Conservation (phyloP, 2,329 filamentous ascomycete species). For the Knufia petricola region DNA sequence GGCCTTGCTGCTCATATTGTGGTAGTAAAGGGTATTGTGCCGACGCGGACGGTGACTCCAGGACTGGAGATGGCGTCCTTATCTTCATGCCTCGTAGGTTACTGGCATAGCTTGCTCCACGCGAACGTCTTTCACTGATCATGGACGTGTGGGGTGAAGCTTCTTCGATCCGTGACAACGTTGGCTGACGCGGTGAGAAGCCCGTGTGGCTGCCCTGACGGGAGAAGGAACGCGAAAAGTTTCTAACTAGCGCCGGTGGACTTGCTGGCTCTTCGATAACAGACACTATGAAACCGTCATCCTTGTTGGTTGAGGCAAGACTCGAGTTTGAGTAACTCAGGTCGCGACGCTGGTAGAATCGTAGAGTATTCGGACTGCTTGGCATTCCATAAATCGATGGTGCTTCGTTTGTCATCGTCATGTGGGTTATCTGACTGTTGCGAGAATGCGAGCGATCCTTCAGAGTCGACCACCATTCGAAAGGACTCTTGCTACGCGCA, state of each 20-base stretch:
- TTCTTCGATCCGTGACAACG: slow-evolving; percentile 19
- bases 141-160: slow-evolving; percentile 18
- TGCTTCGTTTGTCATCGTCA: slow-evolving; percentile 4
- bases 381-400: neutral
- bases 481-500: slow-evolving; percentile 21
- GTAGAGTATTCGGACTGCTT: neutral
- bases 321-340: neutral
- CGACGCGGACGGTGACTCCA: neutral
- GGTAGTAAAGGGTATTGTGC: neutral
- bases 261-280: neutral
- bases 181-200: slow-evolving; percentile 7
- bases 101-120: slow-evolving; percentile 4
- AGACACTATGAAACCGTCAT: neutral
- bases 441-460: slow-evolving; percentile 13
- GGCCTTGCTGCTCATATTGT: neutral
- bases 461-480: slow-evolving; percentile 23
- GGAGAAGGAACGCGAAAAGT: slow-evolving; percentile 9
- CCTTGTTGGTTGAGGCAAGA: slow-evolving; percentile 1
- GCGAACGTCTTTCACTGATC: slow-evolving; percentile 11
- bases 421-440: slow-evolving; percentile 1
- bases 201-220: neutral
- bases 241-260: neutral
- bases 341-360: slow-evolving; percentile 1
- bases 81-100: neutral
- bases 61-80: neutral